Percentiles rank a stretch among this genome's conserved stretches.
phyloP scores from a whole-genome alignment of 768 basidiomycete genomes.

The Saitozyma podzolica region DNA sequence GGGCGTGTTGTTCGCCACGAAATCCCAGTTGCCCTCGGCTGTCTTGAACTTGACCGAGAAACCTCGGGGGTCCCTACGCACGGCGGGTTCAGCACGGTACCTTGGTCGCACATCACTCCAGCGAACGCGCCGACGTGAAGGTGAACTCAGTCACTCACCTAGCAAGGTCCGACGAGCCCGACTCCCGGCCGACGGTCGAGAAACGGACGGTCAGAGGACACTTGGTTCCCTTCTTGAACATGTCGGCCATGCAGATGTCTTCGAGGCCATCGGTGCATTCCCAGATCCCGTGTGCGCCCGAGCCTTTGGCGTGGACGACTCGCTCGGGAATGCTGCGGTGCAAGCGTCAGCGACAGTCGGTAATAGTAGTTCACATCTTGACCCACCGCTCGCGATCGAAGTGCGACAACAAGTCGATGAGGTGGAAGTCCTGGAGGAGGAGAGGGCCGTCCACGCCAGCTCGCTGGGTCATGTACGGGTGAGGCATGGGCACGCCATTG shows the following conservation, averaged over 20 bases:
- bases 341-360: conserved; percentile 1
- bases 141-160: conserved; percentile 27
- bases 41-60: conserved; percentile 57
- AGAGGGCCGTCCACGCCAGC: conserved; percentile 77
- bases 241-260: conserved; percentile 53
- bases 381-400: conserved; percentile 55
- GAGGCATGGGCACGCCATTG: conserved; percentile 65
- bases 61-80: conserved; percentile 53
- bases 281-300: conserved; percentile 57
- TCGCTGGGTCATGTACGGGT: conserved; percentile 69
- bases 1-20: conserved; percentile 48
- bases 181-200: conserved; percentile 58
- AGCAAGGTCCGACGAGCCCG: conserved; percentile 55
- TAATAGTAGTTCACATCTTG: background rate
- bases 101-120: background rate
- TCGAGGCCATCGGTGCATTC: conserved; percentile 54
- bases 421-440: conserved; percentile 69
- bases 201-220: conserved; percentile 49
- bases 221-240: conserved; percentile 53
- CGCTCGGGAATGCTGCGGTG: conserved; percentile 52
- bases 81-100: background rate
- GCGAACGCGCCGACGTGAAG: too few relatives aligned
- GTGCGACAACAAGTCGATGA: conserved; percentile 84
- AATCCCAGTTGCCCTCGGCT: conserved; percentile 56
- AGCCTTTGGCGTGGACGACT: conserved; percentile 64